These are phyloP conservation scores for Psilocybe cyanescens DNA, from an alignment of 768 basidiomycete species.

Conservation along the genomic window DNA sequence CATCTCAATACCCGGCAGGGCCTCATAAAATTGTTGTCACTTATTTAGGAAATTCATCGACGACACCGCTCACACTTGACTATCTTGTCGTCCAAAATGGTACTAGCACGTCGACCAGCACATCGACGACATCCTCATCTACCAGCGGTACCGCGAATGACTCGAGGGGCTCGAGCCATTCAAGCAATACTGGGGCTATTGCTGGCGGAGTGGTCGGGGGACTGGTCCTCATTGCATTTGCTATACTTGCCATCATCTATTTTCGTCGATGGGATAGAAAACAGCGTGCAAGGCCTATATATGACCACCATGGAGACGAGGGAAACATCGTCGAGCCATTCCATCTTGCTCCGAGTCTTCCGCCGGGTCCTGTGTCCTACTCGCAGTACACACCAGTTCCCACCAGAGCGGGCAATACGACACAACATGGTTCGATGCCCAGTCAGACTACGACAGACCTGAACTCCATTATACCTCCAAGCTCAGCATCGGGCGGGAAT, in stretches of 20 bases:
- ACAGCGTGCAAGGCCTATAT: not conserved
- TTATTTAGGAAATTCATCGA: constrained; percentile 19
- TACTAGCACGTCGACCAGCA: not conserved
- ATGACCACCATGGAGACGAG: not conserved
- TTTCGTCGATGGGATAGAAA: not conserved
- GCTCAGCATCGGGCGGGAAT: not conserved
- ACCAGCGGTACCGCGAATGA: not conserved
- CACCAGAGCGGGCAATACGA: not conserved
- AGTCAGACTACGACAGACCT: not conserved
- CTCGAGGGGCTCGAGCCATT: not conserved
- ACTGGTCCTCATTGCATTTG: not conserved
- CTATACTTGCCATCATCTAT: not conserved
- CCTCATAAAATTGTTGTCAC: constrained; percentile 24
- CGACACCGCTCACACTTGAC: constrained; percentile 27
- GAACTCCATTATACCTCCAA: not conserved
- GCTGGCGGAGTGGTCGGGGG: constrained; percentile 9
- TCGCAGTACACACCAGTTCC: not conserved
- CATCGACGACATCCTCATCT: not conserved
- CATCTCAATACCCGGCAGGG: constrained; percentile 18
- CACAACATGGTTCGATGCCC: not conserved
- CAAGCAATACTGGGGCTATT: not conserved
- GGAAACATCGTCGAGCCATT: not conserved
- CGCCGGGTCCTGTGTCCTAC: not conserved
- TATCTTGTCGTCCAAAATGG: constrained; percentile 24
- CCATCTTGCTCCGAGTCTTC: not conserved